Base-by-base conservation (phyloP, 1,284 basidiomycete genomes). In the Fistulinella cinereoalba region DNA sequence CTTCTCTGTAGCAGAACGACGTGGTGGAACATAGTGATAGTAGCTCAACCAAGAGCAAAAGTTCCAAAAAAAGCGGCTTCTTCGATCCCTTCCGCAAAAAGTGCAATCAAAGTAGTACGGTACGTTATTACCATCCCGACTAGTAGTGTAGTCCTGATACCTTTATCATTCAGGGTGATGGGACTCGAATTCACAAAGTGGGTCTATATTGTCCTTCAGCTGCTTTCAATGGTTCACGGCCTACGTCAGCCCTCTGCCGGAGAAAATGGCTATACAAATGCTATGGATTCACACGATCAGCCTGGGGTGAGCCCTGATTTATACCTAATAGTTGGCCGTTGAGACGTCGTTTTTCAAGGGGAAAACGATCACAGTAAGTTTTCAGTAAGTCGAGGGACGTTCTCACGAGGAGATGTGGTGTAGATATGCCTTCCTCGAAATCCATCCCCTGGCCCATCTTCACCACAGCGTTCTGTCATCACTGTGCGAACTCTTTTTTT, bases 201-300 rank as follows among this genome's bases (percentile, higher is more conserved):
- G 15, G 59, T 42, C 23, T 21, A 13, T 24, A 11, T 37, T 3
- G 3, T 31, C 29, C 6, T 18, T 9, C 9, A 29, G 9, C 24
- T 13, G 6, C 25, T 32, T 10, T 32, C 18, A 28, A 25, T 1
- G 1, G 34, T 22, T 1, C 16, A 25, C 9, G 6, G 37, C 10
- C 7, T 39, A 12, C 15, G 7, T 22, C 25, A 60, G 57, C 28
- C 46, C 1, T 37, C 48, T 37, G 11, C 21, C 11, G 41, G 18
- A 19, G 44, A 21, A 29, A 49, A 44, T 22, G 32, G 33, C 13
- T 8, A 16, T 15, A 24, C 41, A 3, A 31, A 34, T 12, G 32
- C 41, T 25, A 28, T 13, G 10, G 19, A 15, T 29, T 52, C 46
- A n/a, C 31, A 21, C 6, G 13, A 23, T 25, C 24, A 3, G 18